Evolutionary conservation across 2,329 filamentous ascomycete species (phyloP), one percentile per base, ranked within the genome.

Genomic region (Davidsoniella virescens): DNA sequence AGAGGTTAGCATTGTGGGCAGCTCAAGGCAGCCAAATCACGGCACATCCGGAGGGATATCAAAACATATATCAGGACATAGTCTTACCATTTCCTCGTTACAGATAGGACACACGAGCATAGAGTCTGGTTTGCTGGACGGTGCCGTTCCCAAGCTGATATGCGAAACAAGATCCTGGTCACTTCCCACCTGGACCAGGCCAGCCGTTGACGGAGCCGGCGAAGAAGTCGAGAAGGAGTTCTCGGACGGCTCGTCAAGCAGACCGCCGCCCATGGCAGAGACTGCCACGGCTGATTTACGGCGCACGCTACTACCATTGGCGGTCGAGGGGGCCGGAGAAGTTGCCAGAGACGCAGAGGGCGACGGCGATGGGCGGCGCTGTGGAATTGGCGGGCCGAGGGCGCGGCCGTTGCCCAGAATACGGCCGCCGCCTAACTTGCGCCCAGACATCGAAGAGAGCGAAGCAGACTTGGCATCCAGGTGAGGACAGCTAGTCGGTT

Each of bases 51-150:
- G 20, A 20, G 20, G 5, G 20, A 20, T 20, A 20, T 20, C 20
- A 20, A 4, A 20, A 4, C 20, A 20, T 20, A 20, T 20, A 20
- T 20, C 20, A 4, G 10, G 38, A 17, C 14, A 25, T 12, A 38
- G 43, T 59, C 68, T 56, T 68, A 92, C 87, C 92, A 98, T 98
- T 65, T 95, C 88, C 67, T 96, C 93, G 58, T 81, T 87, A 66
- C 92, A 98, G 62, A 98, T 98, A n/a, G 92, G 92, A 64, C 92
- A 98, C 50, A 90, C 78, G 53, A 98, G 78, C 63, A 76, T 76
- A 56, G 76, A 76, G 45, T 67, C 71, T 55, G 73, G 72, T 54
- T 69, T 72, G 70, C 48, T 72, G 68, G 8, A 67, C 65, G 18
- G 67, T 71, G 17, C 70, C 7, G 67, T 66, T 12, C 68, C 73